Conservation (phyloP, 2,329 filamentous ascomycete genomes). For the Daldinia sp. region DNA sequence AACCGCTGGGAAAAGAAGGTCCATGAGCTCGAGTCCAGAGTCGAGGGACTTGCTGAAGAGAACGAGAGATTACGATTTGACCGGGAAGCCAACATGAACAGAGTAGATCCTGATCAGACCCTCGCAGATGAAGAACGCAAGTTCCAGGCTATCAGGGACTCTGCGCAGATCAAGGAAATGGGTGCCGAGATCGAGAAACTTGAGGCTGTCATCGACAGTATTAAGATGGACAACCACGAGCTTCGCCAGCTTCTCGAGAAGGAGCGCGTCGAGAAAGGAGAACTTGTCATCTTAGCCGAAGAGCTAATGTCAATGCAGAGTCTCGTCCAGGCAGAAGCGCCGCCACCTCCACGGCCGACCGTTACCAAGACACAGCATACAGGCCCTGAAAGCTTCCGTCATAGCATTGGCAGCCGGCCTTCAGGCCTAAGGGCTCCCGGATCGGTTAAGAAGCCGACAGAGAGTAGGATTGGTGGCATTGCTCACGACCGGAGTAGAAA, state of each 20-base stretch:
- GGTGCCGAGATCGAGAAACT: constrained; percentile 81
- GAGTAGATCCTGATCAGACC: constrained; percentile 62
- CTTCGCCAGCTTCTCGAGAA: constrained; percentile 75
- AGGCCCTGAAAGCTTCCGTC: constrained; percentile 60
- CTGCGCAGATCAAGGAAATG: constrained; percentile 75
- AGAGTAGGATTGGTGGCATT: constrained; percentile 62
- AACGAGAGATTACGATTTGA: constrained; percentile 79
- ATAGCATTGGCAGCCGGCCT: constrained; percentile 63
- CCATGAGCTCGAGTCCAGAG: constrained; percentile 77
- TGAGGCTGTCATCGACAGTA: constrained; percentile 75
- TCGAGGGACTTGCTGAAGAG: constrained; percentile 77
- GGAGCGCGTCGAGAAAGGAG: constrained; percentile 85
- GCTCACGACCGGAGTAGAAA: constrained; percentile 62
- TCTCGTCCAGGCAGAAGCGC: constrained; percentile 52
- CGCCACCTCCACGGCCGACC: constrained; percentile 8
- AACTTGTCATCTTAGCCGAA: constrained; percentile 83
- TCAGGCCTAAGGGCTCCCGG: constrained; percentile 73
- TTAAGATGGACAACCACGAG: constrained; percentile 76
- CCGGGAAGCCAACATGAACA: constrained; percentile 74
- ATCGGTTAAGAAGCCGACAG: constrained; percentile 57
- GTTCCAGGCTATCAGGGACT: constrained; percentile 71
- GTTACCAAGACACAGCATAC: constrained; percentile 25
- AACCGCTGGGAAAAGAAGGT: constrained; percentile 90
- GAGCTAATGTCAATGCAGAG: constrained; percentile 82
- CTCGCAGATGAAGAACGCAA: constrained; percentile 65